A percentile compares a stretch with the other conserved stretches of the same genome.
Evolutionary conservation across 805 yeast genomes (phyloP).

Genomic region (Myxozyma geophila): DNA sequence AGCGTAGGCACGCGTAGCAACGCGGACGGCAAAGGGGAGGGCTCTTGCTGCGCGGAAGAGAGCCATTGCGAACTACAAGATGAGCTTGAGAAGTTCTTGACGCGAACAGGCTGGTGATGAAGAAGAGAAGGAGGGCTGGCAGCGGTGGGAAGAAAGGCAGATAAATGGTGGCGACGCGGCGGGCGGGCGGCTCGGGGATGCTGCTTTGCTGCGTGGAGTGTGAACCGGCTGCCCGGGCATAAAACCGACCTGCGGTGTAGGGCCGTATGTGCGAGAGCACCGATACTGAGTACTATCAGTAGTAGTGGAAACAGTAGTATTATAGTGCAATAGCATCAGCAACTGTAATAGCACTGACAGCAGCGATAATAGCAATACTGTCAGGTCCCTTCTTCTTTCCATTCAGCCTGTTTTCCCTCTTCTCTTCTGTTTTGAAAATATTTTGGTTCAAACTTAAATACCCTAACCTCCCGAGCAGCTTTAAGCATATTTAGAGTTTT

Average conservation of each 20-base stretch:
- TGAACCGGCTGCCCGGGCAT: constrained; percentile 4
- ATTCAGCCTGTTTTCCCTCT: no score
- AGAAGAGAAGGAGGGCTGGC: constrained; percentile 4
- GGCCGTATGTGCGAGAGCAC: no score
- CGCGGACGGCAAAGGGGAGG: background rate
- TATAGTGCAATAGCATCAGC: no score
- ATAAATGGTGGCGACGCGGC: constrained; percentile 6
- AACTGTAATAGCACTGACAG: no score
- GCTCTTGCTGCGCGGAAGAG: background rate
- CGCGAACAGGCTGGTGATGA: background rate
- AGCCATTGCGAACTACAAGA: background rate
- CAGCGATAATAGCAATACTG: no score
- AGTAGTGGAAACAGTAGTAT: no score
- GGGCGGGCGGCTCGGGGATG: constrained; percentile 14
- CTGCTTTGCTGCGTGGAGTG: background rate
- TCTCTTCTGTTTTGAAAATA: no score
- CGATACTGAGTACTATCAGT: no score
- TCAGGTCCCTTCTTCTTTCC: no score
- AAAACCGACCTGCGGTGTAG: background rate
- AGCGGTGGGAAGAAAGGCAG: background rate
- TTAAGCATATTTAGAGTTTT: no score
- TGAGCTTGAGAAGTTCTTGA: background rate
- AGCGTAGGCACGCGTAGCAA: constrained; percentile 17
- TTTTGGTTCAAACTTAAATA: no score
- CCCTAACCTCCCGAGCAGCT: no score